Percentiles rank a stretch among this genome's conserved stretches.
Conservation (phyloP, 164 flowering plant species). For the Echeveria elegans region DNA sequence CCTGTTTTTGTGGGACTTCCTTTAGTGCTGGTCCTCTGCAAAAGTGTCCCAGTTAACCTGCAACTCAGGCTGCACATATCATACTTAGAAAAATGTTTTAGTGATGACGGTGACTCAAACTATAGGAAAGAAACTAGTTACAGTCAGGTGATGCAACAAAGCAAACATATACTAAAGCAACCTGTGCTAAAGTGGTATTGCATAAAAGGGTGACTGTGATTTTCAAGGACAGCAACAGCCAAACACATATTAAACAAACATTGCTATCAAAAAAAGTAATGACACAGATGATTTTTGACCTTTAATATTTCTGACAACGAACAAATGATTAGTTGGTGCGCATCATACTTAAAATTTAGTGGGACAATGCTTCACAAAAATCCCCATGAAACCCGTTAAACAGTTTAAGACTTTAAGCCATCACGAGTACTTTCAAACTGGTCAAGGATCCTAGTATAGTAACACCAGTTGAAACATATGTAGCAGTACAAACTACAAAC, state of each 20-base stretch:
- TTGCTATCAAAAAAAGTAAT: neutral
- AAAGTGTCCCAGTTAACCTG: constrained; percentile 23
- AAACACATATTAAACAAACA: neutral
- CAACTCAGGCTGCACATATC: constrained; percentile 21
- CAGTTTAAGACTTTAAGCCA: neutral
- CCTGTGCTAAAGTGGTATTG: neutral
- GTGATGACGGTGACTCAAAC: too few relatives aligned
- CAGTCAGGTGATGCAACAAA: neutral
- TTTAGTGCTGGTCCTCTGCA: constrained; percentile 12
- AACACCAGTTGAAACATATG: neutral
- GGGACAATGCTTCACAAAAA: neutral
- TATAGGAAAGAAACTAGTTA: neutral
- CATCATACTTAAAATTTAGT: neutral
- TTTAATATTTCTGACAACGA: neutral
- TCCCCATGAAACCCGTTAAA: neutral
- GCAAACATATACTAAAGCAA: too few relatives aligned
- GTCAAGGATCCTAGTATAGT: too few relatives aligned
- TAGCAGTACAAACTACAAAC: neutral
- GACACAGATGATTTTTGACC: neutral
- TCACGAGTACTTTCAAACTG: neutral
- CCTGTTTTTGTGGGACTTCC: constrained; percentile 20
- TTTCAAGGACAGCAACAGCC: neutral
- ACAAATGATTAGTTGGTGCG: neutral
- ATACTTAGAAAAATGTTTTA: too few relatives aligned
- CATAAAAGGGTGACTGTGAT: neutral